These are phyloP conservation scores for Calonectria naviculata DNA, from an alignment of 2,329 filamentous ascomycete genomes.

Conservation along the genomic window DNA sequence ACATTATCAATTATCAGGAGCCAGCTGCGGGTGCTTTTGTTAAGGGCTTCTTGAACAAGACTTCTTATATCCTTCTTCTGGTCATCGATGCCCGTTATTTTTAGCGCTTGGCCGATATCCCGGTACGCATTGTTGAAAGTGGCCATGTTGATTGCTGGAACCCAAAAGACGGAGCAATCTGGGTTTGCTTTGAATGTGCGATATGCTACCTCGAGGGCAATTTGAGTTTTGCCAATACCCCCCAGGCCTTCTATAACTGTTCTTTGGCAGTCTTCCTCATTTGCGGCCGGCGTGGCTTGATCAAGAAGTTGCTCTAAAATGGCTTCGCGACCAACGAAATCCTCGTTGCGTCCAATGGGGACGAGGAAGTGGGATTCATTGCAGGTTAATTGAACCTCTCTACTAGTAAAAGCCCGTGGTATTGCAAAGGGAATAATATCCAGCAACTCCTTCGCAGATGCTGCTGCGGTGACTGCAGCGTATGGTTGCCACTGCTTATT, in stretches of 20 bases:
- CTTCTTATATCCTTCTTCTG: conserved; percentile 47
- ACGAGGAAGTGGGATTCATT: conserved; percentile 11
- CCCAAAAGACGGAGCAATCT: conserved; percentile 53
- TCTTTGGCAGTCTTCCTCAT: conserved; percentile 3
- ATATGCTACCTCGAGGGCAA: conserved; percentile 49
- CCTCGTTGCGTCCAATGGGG: conserved; percentile 38
- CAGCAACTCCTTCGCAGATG: neutral
- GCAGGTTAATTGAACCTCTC: neutral
- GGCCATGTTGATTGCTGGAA: conserved; percentile 42
- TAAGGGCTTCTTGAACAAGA: conserved; percentile 49
- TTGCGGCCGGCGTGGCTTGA: neutral
- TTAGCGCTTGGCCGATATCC: conserved; percentile 44
- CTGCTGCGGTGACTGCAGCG: neutral
- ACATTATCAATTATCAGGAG: conserved; percentile 58
- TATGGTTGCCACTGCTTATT: neutral
- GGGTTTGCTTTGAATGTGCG: conserved; percentile 35
- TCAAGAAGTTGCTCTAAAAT: conserved; percentile 20
- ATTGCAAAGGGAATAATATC: neutral
- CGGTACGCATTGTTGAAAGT: conserved; percentile 49
- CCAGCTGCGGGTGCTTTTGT: conserved; percentile 44
- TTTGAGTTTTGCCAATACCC: conserved; percentile 52
- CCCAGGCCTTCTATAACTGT: conserved; percentile 43
- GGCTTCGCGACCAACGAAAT: conserved; percentile 38
- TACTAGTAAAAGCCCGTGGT: too few species aligned
- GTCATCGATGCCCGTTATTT: conserved; percentile 43